These are phyloP conservation scores for Sporodiniella umbellata DNA, from an alignment of 371 early-diverging fungal genomes.

Conservation along the genomic window DNA sequence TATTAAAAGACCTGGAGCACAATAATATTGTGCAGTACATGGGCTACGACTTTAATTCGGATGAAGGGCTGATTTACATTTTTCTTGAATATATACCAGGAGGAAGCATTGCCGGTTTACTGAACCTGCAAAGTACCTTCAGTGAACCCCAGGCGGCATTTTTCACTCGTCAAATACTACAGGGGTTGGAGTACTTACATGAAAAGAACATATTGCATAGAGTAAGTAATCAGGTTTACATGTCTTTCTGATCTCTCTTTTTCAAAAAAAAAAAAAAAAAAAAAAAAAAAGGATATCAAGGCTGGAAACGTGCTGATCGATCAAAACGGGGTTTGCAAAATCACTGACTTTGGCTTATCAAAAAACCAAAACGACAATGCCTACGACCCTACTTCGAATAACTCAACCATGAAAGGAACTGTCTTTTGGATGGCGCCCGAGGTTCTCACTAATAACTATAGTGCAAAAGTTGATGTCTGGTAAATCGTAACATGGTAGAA, in stretches of 20 bases:
- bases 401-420: conserved; percentile 20
- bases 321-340: conserved; percentile 82
- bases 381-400: conserved; percentile 13
- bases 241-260: neutral
- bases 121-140: conserved; percentile 74
- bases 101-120: conserved; percentile 81
- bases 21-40: conserved; percentile 91
- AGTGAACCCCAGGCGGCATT: conserved; percentile 72
- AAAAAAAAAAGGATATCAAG: conserved; percentile 69
- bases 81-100: conserved; percentile 98
- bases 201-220: conserved; percentile 90
- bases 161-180: conserved; percentile 83
- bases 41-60: conserved; percentile 44
- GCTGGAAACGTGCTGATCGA: conserved; percentile 89
- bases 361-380: conserved; percentile 48
- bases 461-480: conserved; percentile 87
- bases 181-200: conserved; percentile 94
- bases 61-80: conserved; percentile 77
- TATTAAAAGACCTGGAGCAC: conserved; percentile 71
- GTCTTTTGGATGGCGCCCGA: conserved; percentile 93
- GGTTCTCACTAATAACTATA: conserved; percentile 75
- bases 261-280: too few species aligned
- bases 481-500: conserved; percentile 1
- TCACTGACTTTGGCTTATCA: conserved; percentile 97
- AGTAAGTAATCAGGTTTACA: conserved; percentile 5